Conservation (phyloP, 2,329 filamentous ascomycete genomes). For the Calycina herbarum region DNA sequence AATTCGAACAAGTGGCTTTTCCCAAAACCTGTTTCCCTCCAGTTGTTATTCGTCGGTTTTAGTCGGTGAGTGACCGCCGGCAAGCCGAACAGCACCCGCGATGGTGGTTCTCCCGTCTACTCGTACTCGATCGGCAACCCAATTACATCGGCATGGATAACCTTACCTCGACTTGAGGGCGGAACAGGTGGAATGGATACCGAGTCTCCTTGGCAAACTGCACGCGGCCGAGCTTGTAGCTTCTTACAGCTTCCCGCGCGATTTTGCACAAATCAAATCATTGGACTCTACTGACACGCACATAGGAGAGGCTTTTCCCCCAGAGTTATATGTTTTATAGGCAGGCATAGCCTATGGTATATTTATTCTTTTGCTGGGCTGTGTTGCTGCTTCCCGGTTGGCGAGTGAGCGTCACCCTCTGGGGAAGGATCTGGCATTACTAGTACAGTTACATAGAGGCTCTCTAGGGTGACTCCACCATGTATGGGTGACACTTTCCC, state of each 20-base stretch:
- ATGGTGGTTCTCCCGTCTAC: not conserved
- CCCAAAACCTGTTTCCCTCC: not conserved
- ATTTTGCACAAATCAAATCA: not conserved
- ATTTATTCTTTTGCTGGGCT: not conserved
- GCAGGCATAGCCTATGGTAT: not conserved
- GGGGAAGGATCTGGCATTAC: too few relatives aligned
- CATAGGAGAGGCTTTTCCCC: not conserved
- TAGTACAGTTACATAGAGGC: too few relatives aligned
- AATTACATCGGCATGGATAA: not conserved
- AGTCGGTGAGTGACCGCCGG: not conserved
- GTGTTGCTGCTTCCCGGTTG: not conserved
- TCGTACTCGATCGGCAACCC: not conserved
- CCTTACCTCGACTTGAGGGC: too few relatives aligned
- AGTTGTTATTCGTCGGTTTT: not conserved
- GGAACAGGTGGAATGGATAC: too few relatives aligned
- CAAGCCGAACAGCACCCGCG: not conserved
- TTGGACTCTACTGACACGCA: not conserved
- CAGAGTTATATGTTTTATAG: not conserved
- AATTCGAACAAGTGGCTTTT: not conserved
- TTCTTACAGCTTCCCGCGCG: not conserved
- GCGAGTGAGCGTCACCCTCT: not conserved
- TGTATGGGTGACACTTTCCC: too few relatives aligned
- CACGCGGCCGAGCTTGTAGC: not conserved
- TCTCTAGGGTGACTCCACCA: too few relatives aligned
- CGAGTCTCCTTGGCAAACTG: not conserved